phyloP scores from a whole-genome alignment of 2,329 filamentous ascomycete species.

The Neurospora sp. region DNA sequence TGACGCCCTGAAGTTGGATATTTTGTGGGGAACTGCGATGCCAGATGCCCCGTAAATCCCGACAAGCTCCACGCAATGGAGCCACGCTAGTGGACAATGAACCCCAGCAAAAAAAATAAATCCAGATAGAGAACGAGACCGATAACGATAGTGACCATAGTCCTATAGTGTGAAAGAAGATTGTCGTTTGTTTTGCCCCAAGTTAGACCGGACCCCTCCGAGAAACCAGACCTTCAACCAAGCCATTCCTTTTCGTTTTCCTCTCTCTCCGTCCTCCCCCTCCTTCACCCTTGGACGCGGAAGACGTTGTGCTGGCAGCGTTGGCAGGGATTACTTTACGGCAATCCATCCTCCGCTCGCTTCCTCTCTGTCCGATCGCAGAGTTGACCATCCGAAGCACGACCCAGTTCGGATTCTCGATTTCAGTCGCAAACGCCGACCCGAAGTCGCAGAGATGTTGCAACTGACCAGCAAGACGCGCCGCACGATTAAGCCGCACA shows the following conservation, averaged over 20 bases:
- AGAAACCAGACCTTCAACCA: not conserved
- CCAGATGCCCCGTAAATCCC: not conserved
- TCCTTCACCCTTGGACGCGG: not conserved
- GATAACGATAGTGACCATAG: not conserved
- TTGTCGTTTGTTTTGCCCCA: not conserved
- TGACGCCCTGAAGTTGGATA: not conserved
- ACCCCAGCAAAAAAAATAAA: not conserved
- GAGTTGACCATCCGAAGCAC: not conserved
- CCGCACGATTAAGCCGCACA: slow-evolving; percentile 6
- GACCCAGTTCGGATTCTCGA: not conserved
- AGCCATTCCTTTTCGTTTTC: not conserved
- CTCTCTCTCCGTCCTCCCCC: not conserved
- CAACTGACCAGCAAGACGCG: slow-evolving; percentile 9
- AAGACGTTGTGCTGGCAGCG: not conserved
- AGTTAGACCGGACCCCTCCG: not conserved
- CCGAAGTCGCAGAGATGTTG: slow-evolving; percentile 9
- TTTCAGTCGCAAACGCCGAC: not conserved
- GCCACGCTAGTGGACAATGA: not conserved
- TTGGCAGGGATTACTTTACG: not conserved
- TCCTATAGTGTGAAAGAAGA: not conserved
- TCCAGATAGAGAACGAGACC: not conserved
- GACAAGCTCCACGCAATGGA: not conserved
- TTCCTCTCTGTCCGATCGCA: not conserved
- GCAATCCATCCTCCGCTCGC: not conserved
- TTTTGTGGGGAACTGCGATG: not conserved